Conservation (phyloP, 2,329 filamentous ascomycete species). For the Cordyceps tenuipes region DNA sequence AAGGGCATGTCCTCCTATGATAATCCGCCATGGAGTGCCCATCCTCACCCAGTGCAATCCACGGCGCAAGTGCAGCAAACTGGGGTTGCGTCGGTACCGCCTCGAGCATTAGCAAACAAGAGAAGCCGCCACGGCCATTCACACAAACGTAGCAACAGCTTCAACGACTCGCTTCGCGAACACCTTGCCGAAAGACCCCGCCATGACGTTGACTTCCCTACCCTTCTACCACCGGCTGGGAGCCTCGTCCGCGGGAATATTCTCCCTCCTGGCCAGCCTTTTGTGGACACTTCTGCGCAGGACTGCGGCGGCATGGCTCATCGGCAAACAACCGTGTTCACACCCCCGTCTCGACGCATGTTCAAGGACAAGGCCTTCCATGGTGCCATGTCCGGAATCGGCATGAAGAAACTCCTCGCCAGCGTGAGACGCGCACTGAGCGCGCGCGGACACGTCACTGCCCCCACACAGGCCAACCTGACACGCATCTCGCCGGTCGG, state of each 20-base stretch:
- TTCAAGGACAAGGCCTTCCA: conserved; percentile 41
- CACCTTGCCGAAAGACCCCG: conserved; percentile 45
- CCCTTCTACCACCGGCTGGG: conserved; percentile 63
- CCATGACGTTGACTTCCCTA: conserved; percentile 49
- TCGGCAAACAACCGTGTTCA: conserved; percentile 47
- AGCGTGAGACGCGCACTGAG: conserved; percentile 78
- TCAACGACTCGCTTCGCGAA: conserved; percentile 76
- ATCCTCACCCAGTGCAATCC: conserved; percentile 35
- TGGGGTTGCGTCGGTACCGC: conserved; percentile 49
- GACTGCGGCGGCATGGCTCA: conserved; percentile 36
- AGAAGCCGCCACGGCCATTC: conserved; percentile 46
- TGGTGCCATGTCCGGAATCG: conserved; percentile 58
- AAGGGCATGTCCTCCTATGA: conserved; percentile 31
- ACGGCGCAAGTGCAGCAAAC: conserved; percentile 30
- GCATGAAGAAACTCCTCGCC: conserved; percentile 78
- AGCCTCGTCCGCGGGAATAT: conserved; percentile 82
- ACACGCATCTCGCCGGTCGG: conserved; percentile 41
- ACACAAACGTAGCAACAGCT: conserved; percentile 81
- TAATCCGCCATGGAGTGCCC: conserved; percentile 38
- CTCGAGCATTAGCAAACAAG: conserved; percentile 50
- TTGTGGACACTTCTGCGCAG: conserved; percentile 58
- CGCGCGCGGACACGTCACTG: conserved; percentile 40
- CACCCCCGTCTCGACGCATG: conserved; percentile 28
- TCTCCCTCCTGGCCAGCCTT: conserved; percentile 73
- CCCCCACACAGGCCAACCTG: conserved; percentile 38